phyloP scores from a whole-genome alignment of 257 asterid genomes.

The Primulina eburnea region DNA sequence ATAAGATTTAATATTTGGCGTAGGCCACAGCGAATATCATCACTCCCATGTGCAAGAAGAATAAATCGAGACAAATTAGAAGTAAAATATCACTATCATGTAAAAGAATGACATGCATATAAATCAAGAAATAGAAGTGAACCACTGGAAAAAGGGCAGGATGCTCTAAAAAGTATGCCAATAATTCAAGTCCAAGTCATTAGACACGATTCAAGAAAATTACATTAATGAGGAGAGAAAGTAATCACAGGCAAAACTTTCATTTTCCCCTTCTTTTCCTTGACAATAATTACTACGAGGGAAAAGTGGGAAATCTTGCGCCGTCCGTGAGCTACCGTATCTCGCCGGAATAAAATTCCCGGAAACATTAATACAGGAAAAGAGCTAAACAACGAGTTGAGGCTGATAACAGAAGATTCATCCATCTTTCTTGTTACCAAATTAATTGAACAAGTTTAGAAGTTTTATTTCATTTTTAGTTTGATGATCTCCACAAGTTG shows the following conservation, averaged over 20 bases:
- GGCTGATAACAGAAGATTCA: slow-evolving; percentile 1
- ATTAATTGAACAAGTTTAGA: slow-evolving; percentile 50
- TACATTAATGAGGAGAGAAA: slow-evolving; percentile 2
- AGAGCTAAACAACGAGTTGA: background rate
- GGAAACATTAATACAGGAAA: slow-evolving; percentile 10
- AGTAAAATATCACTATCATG: background rate
- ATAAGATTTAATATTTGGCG: no score
- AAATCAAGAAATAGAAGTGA: background rate
- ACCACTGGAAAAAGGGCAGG: background rate
- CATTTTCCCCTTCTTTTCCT: slow-evolving; percentile 40
- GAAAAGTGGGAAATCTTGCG: slow-evolving; percentile 45
- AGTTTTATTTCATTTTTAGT: slow-evolving; percentile 37
- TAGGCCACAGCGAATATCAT: no score
- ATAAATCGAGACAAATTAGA: background rate
- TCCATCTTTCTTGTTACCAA: background rate
- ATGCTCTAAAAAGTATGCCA: background rate
- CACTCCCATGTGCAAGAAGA: background rate
- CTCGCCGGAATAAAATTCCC: slow-evolving; percentile 36
- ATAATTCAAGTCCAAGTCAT: slow-evolving; percentile 24
- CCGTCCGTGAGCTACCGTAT: slow-evolving; percentile 45
- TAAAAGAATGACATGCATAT: background rate
- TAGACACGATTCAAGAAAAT: background rate
- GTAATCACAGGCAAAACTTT: slow-evolving; percentile 40
- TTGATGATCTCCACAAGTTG: slow-evolving; percentile 39
- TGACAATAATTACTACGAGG: slow-evolving; percentile 13